Evolutionary conservation across 106 monocot species (phyloP), one percentile per base, ranked within the genome.

Genomic region (Allium cepa): DNA sequence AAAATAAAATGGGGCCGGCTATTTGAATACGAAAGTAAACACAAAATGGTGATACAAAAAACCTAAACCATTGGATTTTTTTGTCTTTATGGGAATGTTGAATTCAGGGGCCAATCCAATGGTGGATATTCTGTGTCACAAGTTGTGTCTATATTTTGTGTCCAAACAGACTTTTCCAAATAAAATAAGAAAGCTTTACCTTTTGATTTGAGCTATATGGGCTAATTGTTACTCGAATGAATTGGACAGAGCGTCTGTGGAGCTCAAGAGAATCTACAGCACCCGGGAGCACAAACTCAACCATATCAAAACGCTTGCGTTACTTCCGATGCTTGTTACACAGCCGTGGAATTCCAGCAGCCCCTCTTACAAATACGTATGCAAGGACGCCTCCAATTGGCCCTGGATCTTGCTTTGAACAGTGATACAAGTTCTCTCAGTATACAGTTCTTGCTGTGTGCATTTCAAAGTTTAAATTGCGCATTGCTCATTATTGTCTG

Each of bases 261-360:
- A 93, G 93, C 60, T 71, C 74, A 14, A 74, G 56, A 60, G 89
- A 84, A 48, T 77, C 82, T n/a, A 84, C 86, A 22, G 10, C 76
- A 53, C 13, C 73, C 17, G 76, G 56, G 66, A 74, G 82, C 68
- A 55, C 75, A 61, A 81, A 82, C 27, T 36, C 67, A 7, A 85
- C 81, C 4, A 84, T 87, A 46, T 64, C 93, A 53, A 83, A 84
- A 3, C 82, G 93, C 10, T 74, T 99, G 47, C 85, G 85, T 18
- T 85, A 93, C 56, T 99, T 93, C 78, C 87, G 90, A 78, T 93
- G 99, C 70, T 65, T 93, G 69, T 81, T 99, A 53, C 87, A 93
- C 70, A 76, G 82, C 61, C 92, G 99, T 13, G 93, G 99, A n/a
- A 66, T 93, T 63, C 70, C 99, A 48, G 99, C 92, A 18, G 89